phyloP scores from a whole-genome alignment of 495 filamentous ascomycete species.

The Penicillium verhagenii region DNA sequence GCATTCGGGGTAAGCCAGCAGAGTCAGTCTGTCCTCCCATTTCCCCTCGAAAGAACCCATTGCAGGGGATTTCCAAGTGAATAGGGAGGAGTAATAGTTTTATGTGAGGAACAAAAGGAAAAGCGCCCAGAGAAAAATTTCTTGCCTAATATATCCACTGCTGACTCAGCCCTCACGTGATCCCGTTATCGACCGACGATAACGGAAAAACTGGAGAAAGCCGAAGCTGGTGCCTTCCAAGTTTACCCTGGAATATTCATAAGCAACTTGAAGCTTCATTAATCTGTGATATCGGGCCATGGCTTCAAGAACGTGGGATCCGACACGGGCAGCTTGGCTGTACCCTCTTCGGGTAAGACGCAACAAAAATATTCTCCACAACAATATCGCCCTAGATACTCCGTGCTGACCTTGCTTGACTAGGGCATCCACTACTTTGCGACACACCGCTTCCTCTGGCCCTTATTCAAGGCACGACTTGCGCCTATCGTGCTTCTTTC shows the following conservation, averaged over 20 bases:
- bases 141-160: slow-evolving; percentile 15
- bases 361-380: neutral
- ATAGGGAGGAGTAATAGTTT: slow-evolving; percentile 48
- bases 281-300: slow-evolving; percentile 9
- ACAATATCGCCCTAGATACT: neutral
- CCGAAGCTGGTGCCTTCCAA: slow-evolving; percentile 14
- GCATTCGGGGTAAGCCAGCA: slow-evolving; percentile 53
- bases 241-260: no score
- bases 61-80: slow-evolving; percentile 47
- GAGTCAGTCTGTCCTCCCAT: slow-evolving; percentile 45
- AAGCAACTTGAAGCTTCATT: neutral
- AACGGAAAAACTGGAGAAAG: slow-evolving; percentile 19
- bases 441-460: slow-evolving; percentile 61
- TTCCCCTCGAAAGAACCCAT: slow-evolving; percentile 50
- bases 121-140: slow-evolving; percentile 26
- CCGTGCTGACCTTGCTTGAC: neutral
- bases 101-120: slow-evolving; percentile 40
- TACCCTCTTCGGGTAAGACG: slow-evolving; percentile 56
- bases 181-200: slow-evolving; percentile 50
- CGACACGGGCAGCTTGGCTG: slow-evolving; percentile 48
- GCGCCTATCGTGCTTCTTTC: slow-evolving; percentile 59
- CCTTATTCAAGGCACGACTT: slow-evolving; percentile 57
- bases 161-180: slow-evolving; percentile 15
- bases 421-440: slow-evolving; percentile 62
- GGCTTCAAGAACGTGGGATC: slow-evolving; percentile 23